Evolutionary conservation across 306 rosid genomes (phyloP), one percentile per base, ranked within the genome.

Genomic region (Sindora glabra): DNA sequence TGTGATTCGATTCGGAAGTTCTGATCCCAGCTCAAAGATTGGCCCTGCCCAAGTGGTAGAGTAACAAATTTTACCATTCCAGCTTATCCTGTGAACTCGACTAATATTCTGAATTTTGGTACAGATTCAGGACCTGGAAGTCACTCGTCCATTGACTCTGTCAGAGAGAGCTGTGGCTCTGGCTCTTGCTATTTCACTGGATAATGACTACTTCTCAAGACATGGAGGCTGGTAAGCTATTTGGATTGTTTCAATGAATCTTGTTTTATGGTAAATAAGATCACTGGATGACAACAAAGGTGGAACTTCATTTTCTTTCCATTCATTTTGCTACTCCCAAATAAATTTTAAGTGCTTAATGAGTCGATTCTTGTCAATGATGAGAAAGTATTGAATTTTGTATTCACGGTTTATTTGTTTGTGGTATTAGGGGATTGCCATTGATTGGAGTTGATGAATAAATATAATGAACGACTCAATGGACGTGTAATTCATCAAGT

Each of bases 181-280:
- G 62, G 98, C 98, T 55, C 95, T 92, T 80, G 96, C 98, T 32
- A 80, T 92, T 77, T 92, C 98, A n/a, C 75, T 92, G 72, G 98
- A 92, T 67, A 92, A 92, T 56, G 98, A 92, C 74, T 92, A 88
- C 77, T 92, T 92, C 75, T 88, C 98, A 50, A 79, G 96, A 71
- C 95, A 86, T 26, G 95, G 95, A 44, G 90, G 96, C 84, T 88
- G 87, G 98, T 92, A 77, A 92, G 89, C 41, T 67, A 11, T 56
- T 50, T 56, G 36, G 58, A 39, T 56, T 21, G 10, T 2, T 48
- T 75, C 46, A 45, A n/a, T 50, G 48, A 48, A 48, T 41, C 38
- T 17, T 8, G 25, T 26, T 21, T 54, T 51, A 25, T 36, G 26
- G 48, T 54, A 23, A 40, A 54, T 54, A 56, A n/a, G 44, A 49